Conservation (phyloP, 345 rosid species). For the Aethionema arabicum region DNA sequence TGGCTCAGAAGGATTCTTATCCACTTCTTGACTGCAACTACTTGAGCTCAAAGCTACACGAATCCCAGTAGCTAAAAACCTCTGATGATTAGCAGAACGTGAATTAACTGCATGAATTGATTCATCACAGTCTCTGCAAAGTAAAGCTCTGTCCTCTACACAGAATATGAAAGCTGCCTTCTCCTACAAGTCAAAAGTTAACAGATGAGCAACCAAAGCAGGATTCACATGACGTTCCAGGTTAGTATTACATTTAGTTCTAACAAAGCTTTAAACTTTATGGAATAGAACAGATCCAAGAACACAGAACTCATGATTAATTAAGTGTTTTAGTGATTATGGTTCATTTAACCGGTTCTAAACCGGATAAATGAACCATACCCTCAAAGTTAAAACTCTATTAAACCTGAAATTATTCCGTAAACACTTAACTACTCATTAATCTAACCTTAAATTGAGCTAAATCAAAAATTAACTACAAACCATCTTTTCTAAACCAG, state of each 20-base stretch:
- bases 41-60: slow-evolving; percentile 70
- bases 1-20: slow-evolving; percentile 58
- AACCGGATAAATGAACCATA: too few species aligned
- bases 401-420: too few species aligned
- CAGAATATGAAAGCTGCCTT: slow-evolving; percentile 95
- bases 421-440: too few species aligned
- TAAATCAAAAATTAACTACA: too few species aligned
- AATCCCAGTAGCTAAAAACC: slow-evolving; percentile 91
- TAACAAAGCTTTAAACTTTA: background rate
- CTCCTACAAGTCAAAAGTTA: slow-evolving; percentile 53
- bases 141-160: slow-evolving; percentile 93
- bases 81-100: slow-evolving; percentile 85
- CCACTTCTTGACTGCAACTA: slow-evolving; percentile 47
- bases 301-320: too few species aligned
- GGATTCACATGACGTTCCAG: too few species aligned
- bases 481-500: too few species aligned
- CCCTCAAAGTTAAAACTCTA: too few species aligned
- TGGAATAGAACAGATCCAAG: too few species aligned
- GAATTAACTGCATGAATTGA: slow-evolving; percentile 72
- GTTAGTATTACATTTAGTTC: background rate
- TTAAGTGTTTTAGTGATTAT: too few species aligned
- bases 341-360: too few species aligned
- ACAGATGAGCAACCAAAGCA: slow-evolving; percentile 16
- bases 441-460: too few species aligned
- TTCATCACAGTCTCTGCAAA: slow-evolving; percentile 85